Evolutionary conservation across 345 rosid genomes (phyloP).

Genomic region (Pistacia integerrima): DNA sequence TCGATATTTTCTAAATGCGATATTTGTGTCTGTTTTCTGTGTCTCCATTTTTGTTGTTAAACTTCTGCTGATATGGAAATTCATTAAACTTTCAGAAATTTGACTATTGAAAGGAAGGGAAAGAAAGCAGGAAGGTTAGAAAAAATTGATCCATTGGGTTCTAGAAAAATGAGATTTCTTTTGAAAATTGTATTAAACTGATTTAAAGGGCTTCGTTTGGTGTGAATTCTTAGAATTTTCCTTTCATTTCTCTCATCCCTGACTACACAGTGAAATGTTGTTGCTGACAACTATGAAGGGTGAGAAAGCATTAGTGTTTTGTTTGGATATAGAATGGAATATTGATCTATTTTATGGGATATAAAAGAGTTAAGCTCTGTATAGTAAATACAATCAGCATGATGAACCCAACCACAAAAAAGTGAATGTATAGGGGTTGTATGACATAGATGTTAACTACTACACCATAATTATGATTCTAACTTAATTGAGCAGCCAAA

Average conservation of each 20-base stretch:
- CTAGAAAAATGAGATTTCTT: too few species aligned
- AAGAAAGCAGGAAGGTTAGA: too few species aligned
- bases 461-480: too few species aligned
- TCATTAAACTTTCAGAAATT: neutral
- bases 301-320: neutral
- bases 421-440: neutral
- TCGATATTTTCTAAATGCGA: too few species aligned
- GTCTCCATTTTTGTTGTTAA: neutral
- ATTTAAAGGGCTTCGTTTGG: neutral
- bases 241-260: neutral
- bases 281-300: neutral
- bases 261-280: neutral
- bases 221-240: neutral
- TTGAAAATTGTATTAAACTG: neutral
- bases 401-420: neutral
- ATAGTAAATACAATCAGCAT: neutral
- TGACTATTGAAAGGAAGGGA: neutral
- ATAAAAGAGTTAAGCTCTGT: neutral
- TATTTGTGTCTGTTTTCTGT: neutral
- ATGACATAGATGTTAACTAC: too few species aligned
- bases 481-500: too few species aligned
- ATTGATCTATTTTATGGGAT: neutral
- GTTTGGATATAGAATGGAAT: neutral
- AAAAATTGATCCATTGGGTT: too few species aligned
- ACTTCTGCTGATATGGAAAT: neutral